Evolutionary conservation across 352 stramenopile species (phyloP).

Genomic region (Phytophthora cactorum): DNA sequence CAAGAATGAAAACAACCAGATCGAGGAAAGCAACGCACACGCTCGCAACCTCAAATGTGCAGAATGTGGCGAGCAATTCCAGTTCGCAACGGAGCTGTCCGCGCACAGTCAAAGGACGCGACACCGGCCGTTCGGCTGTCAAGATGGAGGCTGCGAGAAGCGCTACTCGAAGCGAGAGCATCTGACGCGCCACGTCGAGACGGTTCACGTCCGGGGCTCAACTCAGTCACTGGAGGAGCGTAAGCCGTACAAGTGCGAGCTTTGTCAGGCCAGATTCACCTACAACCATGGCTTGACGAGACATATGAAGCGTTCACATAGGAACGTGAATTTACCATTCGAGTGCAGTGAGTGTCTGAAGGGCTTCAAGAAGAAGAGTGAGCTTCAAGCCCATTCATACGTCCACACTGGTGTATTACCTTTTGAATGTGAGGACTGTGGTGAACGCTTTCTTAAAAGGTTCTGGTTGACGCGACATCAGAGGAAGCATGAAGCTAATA

Average conservation of each 20-base stretch:
- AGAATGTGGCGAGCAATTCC: constrained; percentile 27
- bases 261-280: constrained; percentile 62
- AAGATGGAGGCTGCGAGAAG: constrained; percentile 47
- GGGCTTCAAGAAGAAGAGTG: constrained; percentile 84
- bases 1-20: background rate
- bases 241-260: constrained; percentile 64
- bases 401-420: constrained; percentile 79
- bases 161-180: constrained; percentile 74
- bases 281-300: constrained; percentile 76
- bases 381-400: constrained; percentile 77
- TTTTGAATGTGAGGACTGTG: constrained; percentile 73
- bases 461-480: constrained; percentile 65
- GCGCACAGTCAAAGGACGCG: constrained; percentile 23
- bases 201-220: constrained; percentile 41
- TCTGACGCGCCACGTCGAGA: constrained; percentile 55
- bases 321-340: constrained; percentile 63
- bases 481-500: constrained; percentile 37
- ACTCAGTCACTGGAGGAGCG: constrained; percentile 22
- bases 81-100: background rate
- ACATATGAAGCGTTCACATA: constrained; percentile 56
- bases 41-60: constrained; percentile 10
- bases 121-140: constrained; percentile 51
- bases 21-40: background rate
- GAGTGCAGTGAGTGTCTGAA: constrained; percentile 65
- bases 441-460: constrained; percentile 64